Evolutionary conservation across 805 yeast genomes (phyloP), one percentile per base, ranked within the genome.

Genomic region (Torulaspora gathmanii): DNA sequence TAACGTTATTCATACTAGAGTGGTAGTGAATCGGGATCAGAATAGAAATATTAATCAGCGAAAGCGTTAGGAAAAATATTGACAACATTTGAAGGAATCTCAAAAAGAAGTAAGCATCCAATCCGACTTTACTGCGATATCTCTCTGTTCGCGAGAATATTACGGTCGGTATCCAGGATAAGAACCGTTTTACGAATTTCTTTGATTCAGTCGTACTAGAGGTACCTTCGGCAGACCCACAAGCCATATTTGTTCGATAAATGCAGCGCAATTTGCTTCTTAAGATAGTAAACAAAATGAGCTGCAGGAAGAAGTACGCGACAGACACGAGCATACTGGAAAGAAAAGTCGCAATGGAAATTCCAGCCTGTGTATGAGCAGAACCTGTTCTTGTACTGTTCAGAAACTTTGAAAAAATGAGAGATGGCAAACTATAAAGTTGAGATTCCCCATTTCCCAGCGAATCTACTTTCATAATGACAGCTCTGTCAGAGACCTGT

Each of bases 61-160:
- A 81, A 17, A 83, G 60, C 0, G 73, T 70, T 1, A 68, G 53
- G 55, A 82, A 83, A 37, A 82, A 69, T 1, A 74, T 49, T 26
- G 78, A 56, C 9, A 84, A 56, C 4, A 82, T 65, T 39, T 69
- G 61, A 37, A 87, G 56, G 54, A 75, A 86, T 40, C 95, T 63
- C 2, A 86, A 55, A 51, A 86, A 82, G 56, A 83, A 81, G 59
- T 83, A 86, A 0, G 89, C 80, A 61, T 88, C 96, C 6, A 86
- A 59, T 0, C 95, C 95, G 49, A 35, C 40, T 7, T 19, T 44
- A 13, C 47, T 41, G 22, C 71, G 57, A 53, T 78, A 81, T 23
- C 68, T 65, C 7, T 70, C 67, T 4, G 77, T 65, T 1, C 72
- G 70, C 16, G 64, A 58, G 7, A 57, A 49, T 23, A 77, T 43